Percentiles rank a stretch among this genome's conserved stretches.
phyloP scores from a whole-genome alignment of 1,284 basidiomycete species.

The Boletus sp. region DNA sequence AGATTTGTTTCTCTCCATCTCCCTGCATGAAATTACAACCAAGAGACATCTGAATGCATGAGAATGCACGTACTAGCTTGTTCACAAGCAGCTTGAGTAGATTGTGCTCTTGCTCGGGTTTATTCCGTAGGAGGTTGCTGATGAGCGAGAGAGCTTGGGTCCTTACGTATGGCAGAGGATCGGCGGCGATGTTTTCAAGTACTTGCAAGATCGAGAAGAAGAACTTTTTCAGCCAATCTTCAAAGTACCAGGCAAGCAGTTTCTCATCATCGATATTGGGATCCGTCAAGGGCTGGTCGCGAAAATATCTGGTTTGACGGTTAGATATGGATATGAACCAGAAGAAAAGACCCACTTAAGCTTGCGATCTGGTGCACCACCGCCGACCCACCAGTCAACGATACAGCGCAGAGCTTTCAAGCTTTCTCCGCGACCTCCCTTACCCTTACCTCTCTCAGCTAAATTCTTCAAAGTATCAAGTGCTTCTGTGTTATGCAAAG shows the following conservation, averaged over 20 bases:
- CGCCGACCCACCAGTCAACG: conserved; percentile 96
- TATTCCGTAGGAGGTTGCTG: conserved; percentile 79
- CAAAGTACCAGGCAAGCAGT: conserved; percentile 85
- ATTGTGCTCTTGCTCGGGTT: conserved; percentile 98
- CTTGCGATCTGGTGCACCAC: conserved; percentile 78
- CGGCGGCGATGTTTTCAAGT: conserved; percentile 84
- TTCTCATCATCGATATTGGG: conserved; percentile 69
- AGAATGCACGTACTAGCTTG: conserved; percentile 68
- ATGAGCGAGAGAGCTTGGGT: conserved; percentile 76
- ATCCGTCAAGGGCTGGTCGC: conserved; percentile 82
- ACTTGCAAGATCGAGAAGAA: conserved; percentile 92
- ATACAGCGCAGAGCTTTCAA: conserved; percentile 87
- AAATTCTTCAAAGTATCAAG: conserved; percentile 74
- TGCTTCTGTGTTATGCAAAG: conserved; percentile 83
- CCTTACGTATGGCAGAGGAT: conserved; percentile 86
- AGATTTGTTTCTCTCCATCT: conserved; percentile 85
- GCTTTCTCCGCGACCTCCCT: conserved; percentile 88
- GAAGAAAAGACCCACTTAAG: conserved; percentile 57
- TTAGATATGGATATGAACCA: not conserved
- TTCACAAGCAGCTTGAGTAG: conserved; percentile 89
- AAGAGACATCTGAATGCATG: not conserved
- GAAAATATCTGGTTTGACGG: conserved; percentile 67
- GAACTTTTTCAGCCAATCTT: conserved; percentile 96
- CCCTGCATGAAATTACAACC: conserved; percentile 48
- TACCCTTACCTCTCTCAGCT: conserved; percentile 72